A percentile compares a stretch with the other conserved stretches of the same genome.
phyloP scores from a whole-genome alignment of 352 stramenopile species.

The Pythium pyrilobum region DNA sequence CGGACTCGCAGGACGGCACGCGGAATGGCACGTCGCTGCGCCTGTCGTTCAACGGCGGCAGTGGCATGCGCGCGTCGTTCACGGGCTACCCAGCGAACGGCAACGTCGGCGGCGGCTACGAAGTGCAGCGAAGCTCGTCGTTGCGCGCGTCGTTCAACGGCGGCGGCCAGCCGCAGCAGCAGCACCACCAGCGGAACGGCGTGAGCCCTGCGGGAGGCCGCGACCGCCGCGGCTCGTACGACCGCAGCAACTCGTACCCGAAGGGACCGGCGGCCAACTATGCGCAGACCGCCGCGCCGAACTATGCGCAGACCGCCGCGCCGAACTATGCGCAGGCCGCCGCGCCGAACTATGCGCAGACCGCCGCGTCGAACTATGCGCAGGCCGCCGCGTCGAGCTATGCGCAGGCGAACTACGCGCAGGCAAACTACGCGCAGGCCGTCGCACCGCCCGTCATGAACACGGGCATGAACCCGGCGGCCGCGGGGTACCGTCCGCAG shows the following conservation, averaged over 20 bases:
- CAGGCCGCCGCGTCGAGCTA: too few species aligned
- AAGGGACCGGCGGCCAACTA: constrained; percentile 13
- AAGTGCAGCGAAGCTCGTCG: constrained; percentile 26
- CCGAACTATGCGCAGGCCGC: too few species aligned
- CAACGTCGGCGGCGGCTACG: constrained; percentile 17
- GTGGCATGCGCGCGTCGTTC: constrained; percentile 18
- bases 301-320: constrained; percentile 5
- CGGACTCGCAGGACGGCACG: constrained; percentile 36
- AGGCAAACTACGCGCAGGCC: too few species aligned
- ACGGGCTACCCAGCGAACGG: constrained; percentile 17
- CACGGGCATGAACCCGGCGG: neutral
- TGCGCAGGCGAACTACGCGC: too few species aligned
- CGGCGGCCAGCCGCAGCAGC: constrained; percentile 9
- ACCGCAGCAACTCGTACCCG: constrained; percentile 28
- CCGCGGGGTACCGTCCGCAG: neutral
- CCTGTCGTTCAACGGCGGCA: constrained; percentile 16
- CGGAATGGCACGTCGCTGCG: constrained; percentile 11
- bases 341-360: too few species aligned
- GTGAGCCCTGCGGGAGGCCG: constrained; percentile 22
- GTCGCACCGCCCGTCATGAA: too few species aligned
- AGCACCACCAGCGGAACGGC: constrained; percentile 33
- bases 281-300: neutral
- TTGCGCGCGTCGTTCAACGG: constrained; percentile 30
- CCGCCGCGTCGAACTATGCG: too few species aligned
- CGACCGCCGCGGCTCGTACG: constrained; percentile 21